Base-by-base conservation (phyloP, 1,139 yeast genomes). In the Hyphopichia burtonii region DNA sequence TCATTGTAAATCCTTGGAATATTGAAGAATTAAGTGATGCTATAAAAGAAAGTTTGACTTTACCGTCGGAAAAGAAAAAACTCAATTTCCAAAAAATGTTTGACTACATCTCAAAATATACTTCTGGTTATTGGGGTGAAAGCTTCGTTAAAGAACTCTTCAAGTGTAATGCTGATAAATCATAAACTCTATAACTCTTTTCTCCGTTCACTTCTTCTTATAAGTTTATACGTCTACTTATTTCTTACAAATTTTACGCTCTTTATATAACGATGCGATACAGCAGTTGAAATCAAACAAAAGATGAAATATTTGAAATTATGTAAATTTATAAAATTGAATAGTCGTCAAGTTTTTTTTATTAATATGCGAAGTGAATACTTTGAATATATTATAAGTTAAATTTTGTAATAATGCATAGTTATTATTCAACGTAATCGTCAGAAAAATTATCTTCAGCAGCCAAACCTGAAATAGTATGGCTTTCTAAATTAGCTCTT, bases 1-100 rank as follows among this genome's bases (percentile, higher is more conserved):
- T 93, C 18, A 83, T 93, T 47, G 96, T 93, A 27, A 93, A 93
- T 58, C 99, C 99, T 3, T 93, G 99, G 99, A 93, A 91, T 62
- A 91, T 93, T 15, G 99, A 94, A 54, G 99, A 94, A 54, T 67
- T 93, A 57, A 82, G 96, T 30, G 86, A 80, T 38, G 86, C 98
- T 2, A 86, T 93, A 44, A 76, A 84, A 55, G 97, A 91, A 59
- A 85, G 96, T 34, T 74, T 93, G 55, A 89, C 96, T 0, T 68
- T 93, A 61, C 87, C 95, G 2, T 80, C 78, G 31, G 97, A 89
- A 54, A 88, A 87, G 72, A 80, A 81, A 54, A 75, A 68, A 31
- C 79, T 83, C 17, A 91, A 90, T 57, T 93, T 90, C 67, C 77
- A 83, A 42, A 88, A 87, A 64, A 74, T 93, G 61, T 89, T 88